Evolutionary conservation across 495 filamentous ascomycete genomes (phyloP).

Genomic region (Penicillium arizonense): DNA sequence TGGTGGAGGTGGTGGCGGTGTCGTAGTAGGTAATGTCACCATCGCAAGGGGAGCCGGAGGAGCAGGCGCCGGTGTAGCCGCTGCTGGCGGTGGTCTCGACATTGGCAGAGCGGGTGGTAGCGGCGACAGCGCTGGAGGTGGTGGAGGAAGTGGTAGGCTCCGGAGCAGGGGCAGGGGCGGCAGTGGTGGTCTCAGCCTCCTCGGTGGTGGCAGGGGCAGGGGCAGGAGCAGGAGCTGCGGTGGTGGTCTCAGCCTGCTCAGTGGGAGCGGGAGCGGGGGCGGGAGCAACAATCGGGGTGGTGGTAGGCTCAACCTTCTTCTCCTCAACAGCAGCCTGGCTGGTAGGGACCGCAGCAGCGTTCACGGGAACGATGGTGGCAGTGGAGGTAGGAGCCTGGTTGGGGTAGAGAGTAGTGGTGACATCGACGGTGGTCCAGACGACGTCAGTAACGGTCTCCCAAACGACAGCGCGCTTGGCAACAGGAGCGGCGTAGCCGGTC

Average conservation of each 20-base stretch:
- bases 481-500: constrained; percentile 33
- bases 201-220: constrained; percentile 9
- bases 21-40: constrained; percentile 51
- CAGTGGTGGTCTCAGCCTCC: constrained; percentile 14
- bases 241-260: constrained; percentile 7
- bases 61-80: constrained; percentile 36
- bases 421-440: constrained; percentile 42
- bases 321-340: constrained; percentile 8
- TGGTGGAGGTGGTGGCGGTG: constrained; percentile 31
- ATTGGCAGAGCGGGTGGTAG: constrained; percentile 11
- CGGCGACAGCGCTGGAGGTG: constrained; percentile 7
- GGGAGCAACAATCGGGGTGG: background rate
- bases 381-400: constrained; percentile 15
- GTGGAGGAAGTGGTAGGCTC: constrained; percentile 9
- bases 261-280: constrained; percentile 5
- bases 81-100: constrained; percentile 17
- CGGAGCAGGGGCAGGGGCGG: constrained; percentile 12
- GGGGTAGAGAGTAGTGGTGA: constrained; percentile 42
- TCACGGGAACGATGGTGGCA: constrained; percentile 11
- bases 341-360: constrained; percentile 12
- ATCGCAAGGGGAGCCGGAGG: constrained; percentile 30
- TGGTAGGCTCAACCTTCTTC: constrained; percentile 9
- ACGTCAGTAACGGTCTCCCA: constrained; percentile 34
- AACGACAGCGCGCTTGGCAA: constrained; percentile 39
- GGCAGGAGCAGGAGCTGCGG: constrained; percentile 1